These are phyloP conservation scores for Escovopsis sp. DNA, from an alignment of 2,329 filamentous ascomycete species.

Conservation along the genomic window DNA sequence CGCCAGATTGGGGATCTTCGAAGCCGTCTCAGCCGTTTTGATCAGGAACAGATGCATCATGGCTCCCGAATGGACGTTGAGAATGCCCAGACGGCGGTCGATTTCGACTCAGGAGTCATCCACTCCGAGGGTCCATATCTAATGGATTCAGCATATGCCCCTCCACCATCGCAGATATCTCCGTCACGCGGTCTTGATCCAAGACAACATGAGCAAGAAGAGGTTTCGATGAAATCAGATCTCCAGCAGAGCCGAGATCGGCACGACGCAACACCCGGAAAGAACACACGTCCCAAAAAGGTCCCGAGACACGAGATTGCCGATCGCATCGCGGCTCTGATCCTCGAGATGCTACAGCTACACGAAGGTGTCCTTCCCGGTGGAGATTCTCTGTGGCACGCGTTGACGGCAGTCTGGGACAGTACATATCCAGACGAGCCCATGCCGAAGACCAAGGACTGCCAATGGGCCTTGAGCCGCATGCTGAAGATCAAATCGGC, in stretches of 20 bases:
- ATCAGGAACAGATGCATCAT: not conserved
- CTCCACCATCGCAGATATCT: not conserved
- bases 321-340: conserved; percentile 12
- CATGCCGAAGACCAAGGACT: conserved; percentile 26
- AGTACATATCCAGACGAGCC: conserved; percentile 24
- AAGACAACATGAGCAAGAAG: not conserved
- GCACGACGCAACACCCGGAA: not conserved
- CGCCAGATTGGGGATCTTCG: not conserved
- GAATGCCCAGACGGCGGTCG: not conserved
- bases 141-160: not conserved
- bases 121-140: not conserved
- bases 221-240: not conserved
- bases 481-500: conserved; percentile 22
- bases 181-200: no score
- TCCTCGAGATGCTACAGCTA: conserved; percentile 16
- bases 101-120: not conserved
- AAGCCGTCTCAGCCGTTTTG: not conserved
- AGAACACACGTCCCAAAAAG: not conserved
- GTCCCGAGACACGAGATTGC: conserved; percentile 1
- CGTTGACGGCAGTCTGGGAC: conserved; percentile 30
- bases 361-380: conserved; percentile 35
- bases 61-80: not conserved
- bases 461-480: conserved; percentile 23
- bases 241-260: not conserved
- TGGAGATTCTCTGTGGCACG: conserved; percentile 34